phyloP scores from a whole-genome alignment of 805 yeast genomes.

The Metschnikowia henanensis region DNA sequence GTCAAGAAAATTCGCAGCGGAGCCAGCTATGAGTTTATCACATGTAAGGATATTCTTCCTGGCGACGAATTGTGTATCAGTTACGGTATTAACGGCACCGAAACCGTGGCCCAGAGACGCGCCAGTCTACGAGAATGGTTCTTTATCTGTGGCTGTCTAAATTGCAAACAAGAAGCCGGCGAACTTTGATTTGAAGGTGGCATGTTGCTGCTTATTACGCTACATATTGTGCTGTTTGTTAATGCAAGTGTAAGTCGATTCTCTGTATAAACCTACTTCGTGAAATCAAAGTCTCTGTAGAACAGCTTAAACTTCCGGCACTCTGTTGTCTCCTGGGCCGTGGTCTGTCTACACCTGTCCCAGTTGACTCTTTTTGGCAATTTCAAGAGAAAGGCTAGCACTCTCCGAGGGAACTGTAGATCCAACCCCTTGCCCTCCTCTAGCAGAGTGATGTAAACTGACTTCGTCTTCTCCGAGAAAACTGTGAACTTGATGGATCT shows the following conservation, averaged over 20 bases:
- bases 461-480: conserved; percentile 7
- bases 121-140: conserved; percentile 53
- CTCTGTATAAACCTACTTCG: conserved; percentile 16
- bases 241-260: too few relatives aligned
- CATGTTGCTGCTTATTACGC: too few relatives aligned
- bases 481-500: conserved; percentile 15
- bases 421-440: conserved; percentile 50
- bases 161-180: conserved; percentile 32
- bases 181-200: too few relatives aligned
- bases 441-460: conserved; percentile 5
- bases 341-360: conserved; percentile 73
- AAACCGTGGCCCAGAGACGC: conserved; percentile 41
- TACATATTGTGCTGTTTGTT: too few relatives aligned
- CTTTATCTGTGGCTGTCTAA: conserved; percentile 53
- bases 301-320: conserved; percentile 59
- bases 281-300: conserved; percentile 57
- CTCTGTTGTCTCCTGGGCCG: conserved; percentile 61
- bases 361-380: conserved; percentile 67
- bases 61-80: conserved; percentile 59
- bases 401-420: conserved; percentile 82
- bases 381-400: conserved; percentile 61
- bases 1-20: conserved; percentile 40
- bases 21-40: conserved; percentile 39
- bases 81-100: conserved; percentile 53
- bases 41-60: conserved; percentile 37